Conservation (phyloP, 352 stramenopile genomes). For the Pythium chondricola region DNA sequence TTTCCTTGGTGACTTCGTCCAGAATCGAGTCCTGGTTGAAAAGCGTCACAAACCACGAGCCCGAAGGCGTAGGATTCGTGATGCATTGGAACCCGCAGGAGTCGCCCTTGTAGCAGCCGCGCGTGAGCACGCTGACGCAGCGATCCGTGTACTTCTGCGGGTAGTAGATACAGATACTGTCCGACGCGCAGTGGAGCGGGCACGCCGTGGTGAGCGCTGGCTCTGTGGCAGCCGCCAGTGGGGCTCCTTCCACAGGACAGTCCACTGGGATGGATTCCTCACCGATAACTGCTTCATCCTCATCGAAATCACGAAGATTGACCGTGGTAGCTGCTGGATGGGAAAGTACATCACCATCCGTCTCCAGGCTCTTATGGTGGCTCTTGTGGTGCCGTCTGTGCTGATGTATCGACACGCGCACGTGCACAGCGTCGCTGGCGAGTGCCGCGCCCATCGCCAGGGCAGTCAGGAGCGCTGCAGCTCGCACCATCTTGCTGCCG, state of each 20-base stretch:
- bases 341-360: too few species aligned
- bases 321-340: too few species aligned
- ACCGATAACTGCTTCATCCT: too few species aligned
- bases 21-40: slow-evolving; percentile 2
- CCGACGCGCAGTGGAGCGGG: slow-evolving; percentile 4
- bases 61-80: not conserved
- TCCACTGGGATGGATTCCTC: too few species aligned
- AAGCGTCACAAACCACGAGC: slow-evolving; percentile 8
- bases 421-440: too few species aligned
- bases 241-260: not conserved
- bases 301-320: too few species aligned
- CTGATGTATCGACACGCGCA: too few species aligned
- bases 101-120: slow-evolving; percentile 7
- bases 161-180: slow-evolving; percentile 12
- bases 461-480: too few species aligned
- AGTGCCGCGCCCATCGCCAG: too few species aligned
- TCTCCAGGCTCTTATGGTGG: too few species aligned
- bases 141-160: not conserved
- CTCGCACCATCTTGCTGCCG: too few species aligned
- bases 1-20: slow-evolving; percentile 6
- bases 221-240: slow-evolving; percentile 1
- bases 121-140: not conserved
- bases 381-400: too few species aligned
- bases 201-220: slow-evolving; percentile 10
- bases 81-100: slow-evolving; percentile 12